Conservation (phyloP, 495 filamentous ascomycete genomes). For the Xylaria curta region DNA sequence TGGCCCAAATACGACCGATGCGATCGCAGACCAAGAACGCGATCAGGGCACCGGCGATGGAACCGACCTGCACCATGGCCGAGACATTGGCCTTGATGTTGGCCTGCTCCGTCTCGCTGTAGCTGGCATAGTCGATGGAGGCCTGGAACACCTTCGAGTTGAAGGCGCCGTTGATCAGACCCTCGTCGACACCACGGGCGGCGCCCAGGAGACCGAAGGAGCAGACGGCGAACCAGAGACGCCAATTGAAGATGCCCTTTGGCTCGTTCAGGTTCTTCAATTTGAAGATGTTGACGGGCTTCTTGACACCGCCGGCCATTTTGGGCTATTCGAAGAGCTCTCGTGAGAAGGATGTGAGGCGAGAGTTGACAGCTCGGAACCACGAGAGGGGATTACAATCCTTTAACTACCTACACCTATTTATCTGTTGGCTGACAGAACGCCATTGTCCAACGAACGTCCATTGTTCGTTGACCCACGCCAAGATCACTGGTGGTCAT, state of each 20-base stretch:
- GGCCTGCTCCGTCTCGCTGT: constrained; percentile 59
- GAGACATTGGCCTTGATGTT: constrained; percentile 74
- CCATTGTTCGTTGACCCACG: not conserved
- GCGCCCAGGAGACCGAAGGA: constrained; percentile 75
- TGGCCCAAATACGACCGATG: constrained; percentile 73
- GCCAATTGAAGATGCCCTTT: constrained; percentile 67
- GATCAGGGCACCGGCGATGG: constrained; percentile 68
- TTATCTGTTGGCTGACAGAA: constrained; percentile 6
- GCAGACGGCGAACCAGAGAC: constrained; percentile 68
- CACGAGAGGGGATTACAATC: not conserved
- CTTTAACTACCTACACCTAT: not conserved
- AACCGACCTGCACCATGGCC: constrained; percentile 75
- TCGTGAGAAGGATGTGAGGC: not conserved
- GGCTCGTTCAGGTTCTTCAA: constrained; percentile 62
- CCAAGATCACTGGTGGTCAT: not conserved
- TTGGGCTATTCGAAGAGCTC: constrained; percentile 24
- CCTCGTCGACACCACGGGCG: constrained; percentile 75
- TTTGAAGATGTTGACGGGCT: constrained; percentile 71
- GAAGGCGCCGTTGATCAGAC: constrained; percentile 71
- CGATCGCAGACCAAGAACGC: constrained; percentile 72
- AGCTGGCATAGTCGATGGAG: constrained; percentile 62
- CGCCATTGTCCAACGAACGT: not conserved
- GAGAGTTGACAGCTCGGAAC: not conserved
- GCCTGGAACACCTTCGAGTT: constrained; percentile 67
- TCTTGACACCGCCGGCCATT: constrained; percentile 69